These are phyloP conservation scores for Penicillium brasilianum DNA, from an alignment of 2,329 filamentous ascomycete genomes.

Conservation along the genomic window DNA sequence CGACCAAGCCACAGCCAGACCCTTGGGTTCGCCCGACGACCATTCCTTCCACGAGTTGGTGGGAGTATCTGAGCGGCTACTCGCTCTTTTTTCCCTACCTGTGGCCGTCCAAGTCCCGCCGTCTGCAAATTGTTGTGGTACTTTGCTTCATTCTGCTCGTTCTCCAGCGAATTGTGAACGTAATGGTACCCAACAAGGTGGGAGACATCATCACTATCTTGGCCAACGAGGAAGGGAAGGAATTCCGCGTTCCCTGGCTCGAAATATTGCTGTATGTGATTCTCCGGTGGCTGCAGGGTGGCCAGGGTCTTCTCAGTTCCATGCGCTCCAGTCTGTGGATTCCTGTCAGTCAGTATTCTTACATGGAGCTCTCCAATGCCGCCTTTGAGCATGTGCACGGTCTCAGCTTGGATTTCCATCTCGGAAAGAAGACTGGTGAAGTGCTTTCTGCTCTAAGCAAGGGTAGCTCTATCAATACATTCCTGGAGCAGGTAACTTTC, in stretches of 20 bases:
- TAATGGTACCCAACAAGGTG: slow-evolving; percentile 82
- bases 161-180: slow-evolving; percentile 80
- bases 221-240: slow-evolving; percentile 59
- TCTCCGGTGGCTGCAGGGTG: slow-evolving; percentile 82
- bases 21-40: slow-evolving; percentile 90
- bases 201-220: slow-evolving; percentile 79
- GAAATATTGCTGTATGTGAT: slow-evolving; percentile 77
- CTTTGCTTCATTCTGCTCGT: slow-evolving; percentile 82
- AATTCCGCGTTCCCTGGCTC: slow-evolving; percentile 69
- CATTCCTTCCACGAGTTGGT: slow-evolving; percentile 87
- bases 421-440: slow-evolving; percentile 95
- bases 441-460: slow-evolving; percentile 95
- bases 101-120: slow-evolving; percentile 83
- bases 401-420: slow-evolving; percentile 92
- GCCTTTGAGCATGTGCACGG: slow-evolving; percentile 97
- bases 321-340: slow-evolving; percentile 88
- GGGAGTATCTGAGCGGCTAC: slow-evolving; percentile 92
- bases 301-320: slow-evolving; percentile 84
- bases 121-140: slow-evolving; percentile 77
- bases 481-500: slow-evolving; percentile 95
- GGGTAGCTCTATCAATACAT: slow-evolving; percentile 92
- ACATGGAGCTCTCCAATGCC: slow-evolving; percentile 88
- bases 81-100: slow-evolving; percentile 94
- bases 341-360: slow-evolving; percentile 95
- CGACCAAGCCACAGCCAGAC: slow-evolving; percentile 56